phyloP scores from a whole-genome alignment of 371 early-diverging fungal species.

The Mucor velutinosus region DNA sequence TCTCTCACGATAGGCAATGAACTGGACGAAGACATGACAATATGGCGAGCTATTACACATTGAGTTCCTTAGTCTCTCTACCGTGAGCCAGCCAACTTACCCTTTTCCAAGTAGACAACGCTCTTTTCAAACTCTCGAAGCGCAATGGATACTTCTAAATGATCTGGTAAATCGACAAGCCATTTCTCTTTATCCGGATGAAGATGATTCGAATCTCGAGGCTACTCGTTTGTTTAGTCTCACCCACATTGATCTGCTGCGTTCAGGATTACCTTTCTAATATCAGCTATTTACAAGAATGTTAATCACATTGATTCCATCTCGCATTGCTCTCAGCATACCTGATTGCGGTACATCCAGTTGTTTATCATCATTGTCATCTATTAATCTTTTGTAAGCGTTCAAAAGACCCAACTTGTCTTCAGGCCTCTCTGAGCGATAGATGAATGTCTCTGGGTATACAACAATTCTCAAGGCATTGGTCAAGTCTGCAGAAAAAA shows the following conservation, averaged over 20 bases:
- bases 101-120: conserved; percentile 71
- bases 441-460: conserved; percentile 76
- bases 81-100: conserved; percentile 25
- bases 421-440: conserved; percentile 70
- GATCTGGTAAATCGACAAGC: conserved; percentile 80
- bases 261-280: conserved; percentile 2
- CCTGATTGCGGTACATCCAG: conserved; percentile 38
- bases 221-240: neutral
- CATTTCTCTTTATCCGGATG: conserved; percentile 57
- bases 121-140: conserved; percentile 86
- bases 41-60: conserved; percentile 34
- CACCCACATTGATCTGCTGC: neutral
- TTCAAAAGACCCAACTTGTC: conserved; percentile 74
- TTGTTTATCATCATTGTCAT: conserved; percentile 59
- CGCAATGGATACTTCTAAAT: conserved; percentile 88
- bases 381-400: conserved; percentile 67
- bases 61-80: neutral
- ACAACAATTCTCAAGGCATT: conserved; percentile 73
- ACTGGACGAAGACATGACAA: conserved; percentile 36
- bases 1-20: conserved; percentile 52
- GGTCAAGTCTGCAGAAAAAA: conserved; percentile 28
- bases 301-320: neutral
- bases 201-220: conserved; percentile 4
- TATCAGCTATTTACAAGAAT: neutral
- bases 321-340: neutral